These are phyloP conservation scores for Aspergillus sp. DNA, from an alignment of 2,329 filamentous ascomycete species.

Conservation along the genomic window DNA sequence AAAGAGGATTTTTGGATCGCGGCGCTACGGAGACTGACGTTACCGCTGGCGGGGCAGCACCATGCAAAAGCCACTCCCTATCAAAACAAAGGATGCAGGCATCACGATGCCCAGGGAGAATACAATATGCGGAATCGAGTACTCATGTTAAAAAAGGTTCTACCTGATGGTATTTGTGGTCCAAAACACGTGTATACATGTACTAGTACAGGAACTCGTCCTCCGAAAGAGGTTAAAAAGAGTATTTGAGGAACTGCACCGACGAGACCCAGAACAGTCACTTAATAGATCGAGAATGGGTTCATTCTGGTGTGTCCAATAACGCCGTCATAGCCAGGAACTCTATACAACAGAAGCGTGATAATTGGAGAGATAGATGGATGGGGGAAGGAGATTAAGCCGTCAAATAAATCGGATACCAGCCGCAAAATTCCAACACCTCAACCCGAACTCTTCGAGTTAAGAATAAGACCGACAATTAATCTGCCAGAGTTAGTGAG, in stretches of 20 bases:
- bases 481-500: conserved; percentile 56
- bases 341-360: conserved; percentile 8
- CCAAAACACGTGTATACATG: conserved; percentile 14
- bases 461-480: conserved; percentile 89
- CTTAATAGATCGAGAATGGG: neutral
- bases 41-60: conserved; percentile 24
- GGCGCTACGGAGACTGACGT: conserved; percentile 24
- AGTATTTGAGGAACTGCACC: neutral
- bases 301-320: neutral
- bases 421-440: neutral
- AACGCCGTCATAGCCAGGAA: conserved; percentile 2
- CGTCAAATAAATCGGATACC: conserved; percentile 12
- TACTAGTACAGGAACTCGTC: conserved; percentile 21
- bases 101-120: neutral
- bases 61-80: neutral
- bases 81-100: conserved; percentile 7
- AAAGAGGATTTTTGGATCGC: conserved; percentile 15
- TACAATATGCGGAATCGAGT: neutral
- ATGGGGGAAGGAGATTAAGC: conserved; percentile 5
- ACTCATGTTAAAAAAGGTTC: neutral
- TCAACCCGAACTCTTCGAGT: conserved; percentile 65
- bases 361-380: neutral
- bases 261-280: neutral
- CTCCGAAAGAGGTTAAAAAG: neutral
- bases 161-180: conserved; percentile 14